phyloP scores from a whole-genome alignment of 352 stramenopile genomes.

The Pythium grandisporangium region DNA sequence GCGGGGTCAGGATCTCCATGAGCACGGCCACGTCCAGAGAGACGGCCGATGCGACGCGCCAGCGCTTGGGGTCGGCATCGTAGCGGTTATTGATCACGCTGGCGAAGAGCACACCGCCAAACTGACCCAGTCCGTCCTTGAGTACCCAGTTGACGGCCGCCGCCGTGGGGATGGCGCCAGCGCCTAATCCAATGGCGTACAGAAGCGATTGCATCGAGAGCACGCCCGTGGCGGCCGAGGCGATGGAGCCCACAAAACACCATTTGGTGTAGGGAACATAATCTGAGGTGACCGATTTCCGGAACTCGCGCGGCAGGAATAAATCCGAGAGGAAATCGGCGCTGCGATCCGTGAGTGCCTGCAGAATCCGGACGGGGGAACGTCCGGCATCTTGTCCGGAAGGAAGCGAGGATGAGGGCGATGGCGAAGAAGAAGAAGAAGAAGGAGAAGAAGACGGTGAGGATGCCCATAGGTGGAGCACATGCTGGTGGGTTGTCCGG shows the following conservation, averaged over 20 bases:
- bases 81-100: slow-evolving; percentile 89
- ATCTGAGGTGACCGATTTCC: slow-evolving; percentile 63
- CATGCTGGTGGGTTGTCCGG: slow-evolving; percentile 24
- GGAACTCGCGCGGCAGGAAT: slow-evolving; percentile 88
- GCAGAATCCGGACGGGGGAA: too few relatives aligned
- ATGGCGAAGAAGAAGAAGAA: too few relatives aligned
- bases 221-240: slow-evolving; percentile 79
- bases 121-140: slow-evolving; percentile 95
- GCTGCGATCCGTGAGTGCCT: slow-evolving; percentile 20
- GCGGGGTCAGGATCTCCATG: slow-evolving; percentile 88
- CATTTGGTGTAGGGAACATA: slow-evolving; percentile 88
- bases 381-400: too few relatives aligned
- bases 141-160: slow-evolving; percentile 95
- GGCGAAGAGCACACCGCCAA: slow-evolving; percentile 93
- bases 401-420: too few relatives aligned
- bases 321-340: slow-evolving; percentile 60
- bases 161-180: slow-evolving; percentile 75
- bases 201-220: slow-evolving; percentile 93
- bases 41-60: slow-evolving; percentile 86
- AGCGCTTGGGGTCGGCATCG: slow-evolving; percentile 93
- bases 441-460: too few relatives aligned
- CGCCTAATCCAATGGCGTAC: slow-evolving; percentile 90
- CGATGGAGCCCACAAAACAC: slow-evolving; percentile 74
- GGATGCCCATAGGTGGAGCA: too few relatives aligned
- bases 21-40: slow-evolving; percentile 87